Percentiles rank a stretch among this genome's conserved stretches.
Conservation (phyloP, 2,329 filamentous ascomycete genomes). For the Sclerotinia glacialis region DNA sequence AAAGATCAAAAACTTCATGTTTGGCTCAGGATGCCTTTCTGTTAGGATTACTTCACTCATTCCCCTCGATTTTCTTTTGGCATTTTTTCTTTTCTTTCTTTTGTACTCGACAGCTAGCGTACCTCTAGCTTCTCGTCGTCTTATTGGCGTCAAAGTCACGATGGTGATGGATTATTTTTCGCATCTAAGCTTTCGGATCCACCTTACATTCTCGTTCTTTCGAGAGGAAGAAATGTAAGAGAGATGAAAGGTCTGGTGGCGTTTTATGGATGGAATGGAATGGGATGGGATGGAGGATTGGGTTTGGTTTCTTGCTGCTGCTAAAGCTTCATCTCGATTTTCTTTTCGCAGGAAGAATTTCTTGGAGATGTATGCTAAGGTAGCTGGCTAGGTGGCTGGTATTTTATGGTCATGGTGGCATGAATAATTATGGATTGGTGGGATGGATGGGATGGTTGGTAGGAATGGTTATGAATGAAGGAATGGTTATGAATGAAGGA, state of each 20-base stretch:
- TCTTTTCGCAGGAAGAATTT: background rate
- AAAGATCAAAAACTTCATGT: background rate
- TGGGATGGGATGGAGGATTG: background rate
- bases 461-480: background rate
- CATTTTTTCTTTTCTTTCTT: background rate
- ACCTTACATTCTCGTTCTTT: background rate
- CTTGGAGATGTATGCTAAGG: background rate
- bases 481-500: background rate
- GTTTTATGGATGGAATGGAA: no score
- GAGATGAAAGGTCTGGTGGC: background rate
- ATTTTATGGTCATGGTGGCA: background rate
- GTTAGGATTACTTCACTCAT: background rate
- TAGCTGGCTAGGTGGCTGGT: background rate
- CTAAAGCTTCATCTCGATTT: background rate
- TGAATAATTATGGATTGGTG: background rate
- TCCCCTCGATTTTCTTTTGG: background rate
- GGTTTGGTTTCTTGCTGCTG: background rate
- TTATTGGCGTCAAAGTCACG: background rate
- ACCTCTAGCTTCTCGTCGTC: background rate
- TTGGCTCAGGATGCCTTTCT: background rate
- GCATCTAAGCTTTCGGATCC: background rate
- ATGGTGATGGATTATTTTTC: background rate
- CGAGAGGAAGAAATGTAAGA: background rate
- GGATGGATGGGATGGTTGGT: background rate
- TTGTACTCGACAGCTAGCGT: background rate